Evolutionary conservation across 495 filamentous ascomycete species (phyloP), one percentile per base, ranked within the genome.

Genomic region (Saxophila tyrrhenica): DNA sequence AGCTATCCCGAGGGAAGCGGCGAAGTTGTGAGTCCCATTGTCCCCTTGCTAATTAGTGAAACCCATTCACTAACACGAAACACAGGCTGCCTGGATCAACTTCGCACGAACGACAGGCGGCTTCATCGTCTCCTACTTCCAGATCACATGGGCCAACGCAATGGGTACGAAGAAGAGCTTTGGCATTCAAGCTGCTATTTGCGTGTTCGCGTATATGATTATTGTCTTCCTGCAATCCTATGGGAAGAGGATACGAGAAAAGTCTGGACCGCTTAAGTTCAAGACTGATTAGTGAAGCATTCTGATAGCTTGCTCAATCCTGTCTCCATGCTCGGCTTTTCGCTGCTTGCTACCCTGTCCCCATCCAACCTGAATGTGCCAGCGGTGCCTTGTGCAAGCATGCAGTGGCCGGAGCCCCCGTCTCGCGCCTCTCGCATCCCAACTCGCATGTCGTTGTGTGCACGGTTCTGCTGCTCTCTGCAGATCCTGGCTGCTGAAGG

Each of bases 151-250:
- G 29, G 69, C 69, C 0, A 44, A 56, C 13, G 61, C 60, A 19
- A 64, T 66, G 63, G 72, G 73, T 57, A 67, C 38, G 43, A 60
- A 62, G 32, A 51, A 60, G 38, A 72, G 68, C 46, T 77, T 78
- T 45, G 76, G 75, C 17, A 75, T 72, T 39, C 75, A 78, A 66
- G 70, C 72, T 1, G 74, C 29, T 7, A 69, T 80, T 24, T 66
- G 69, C 23, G 67, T 61, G 0, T 66, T 46, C 0, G 69, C 72
- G 1, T 70, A 74, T 35, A 17, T 70, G 16, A 65, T 79, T 24
- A 57, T 78, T 2, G 22, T 75, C 3, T 35, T 63, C 0, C 48
- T 79, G 62, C 68, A 74, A 61, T n/a, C 65, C 11, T 73, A 63
- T 62, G 76, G 75, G 32, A 74, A 70, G 67, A 63, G 51, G 8